These are phyloP conservation scores for Anastatica hierochuntica DNA, from an alignment of 345 rosid genomes.

Conservation along the genomic window DNA sequence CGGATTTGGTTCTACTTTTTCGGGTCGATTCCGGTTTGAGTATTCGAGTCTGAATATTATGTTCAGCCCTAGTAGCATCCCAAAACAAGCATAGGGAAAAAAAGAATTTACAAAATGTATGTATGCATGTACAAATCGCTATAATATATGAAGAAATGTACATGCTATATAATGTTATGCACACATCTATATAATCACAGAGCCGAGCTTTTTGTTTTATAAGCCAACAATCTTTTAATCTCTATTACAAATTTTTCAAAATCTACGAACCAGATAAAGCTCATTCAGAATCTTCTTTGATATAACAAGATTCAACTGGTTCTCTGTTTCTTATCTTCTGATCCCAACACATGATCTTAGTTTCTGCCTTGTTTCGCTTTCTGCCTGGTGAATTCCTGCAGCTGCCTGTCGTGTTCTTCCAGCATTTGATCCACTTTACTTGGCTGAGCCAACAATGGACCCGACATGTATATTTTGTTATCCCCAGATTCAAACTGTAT, in stretches of 20 bases:
- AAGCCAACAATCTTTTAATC: slow-evolving; percentile 11
- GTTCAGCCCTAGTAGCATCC: too few species aligned
- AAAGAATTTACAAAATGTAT: too few species aligned
- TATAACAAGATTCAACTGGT: slow-evolving; percentile 7
- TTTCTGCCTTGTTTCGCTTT: slow-evolving; percentile 21
- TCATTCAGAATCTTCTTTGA: slow-evolving; percentile 13
- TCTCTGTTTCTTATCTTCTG: neutral
- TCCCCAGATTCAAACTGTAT: slow-evolving; percentile 45
- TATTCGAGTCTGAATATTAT: too few species aligned
- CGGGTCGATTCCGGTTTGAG: too few species aligned
- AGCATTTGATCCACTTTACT: slow-evolving; percentile 80
- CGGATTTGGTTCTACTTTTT: too few species aligned
- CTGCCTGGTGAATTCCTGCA: slow-evolving; percentile 55
- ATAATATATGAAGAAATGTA: too few species aligned
- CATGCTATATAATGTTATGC: too few species aligned
- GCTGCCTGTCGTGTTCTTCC: slow-evolving; percentile 69
- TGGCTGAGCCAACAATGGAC: slow-evolving; percentile 66
- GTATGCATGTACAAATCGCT: too few species aligned
- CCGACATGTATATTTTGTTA: slow-evolving; percentile 78
- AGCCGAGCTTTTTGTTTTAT: slow-evolving; percentile 11
- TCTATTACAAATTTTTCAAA: slow-evolving; percentile 11
- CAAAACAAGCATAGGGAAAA: too few species aligned
- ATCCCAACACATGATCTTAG: slow-evolving; percentile 1
- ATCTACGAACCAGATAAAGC: slow-evolving; percentile 13
- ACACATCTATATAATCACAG: slow-evolving; percentile 3